A percentile compares a stretch with the other conserved stretches of the same genome.
These are phyloP conservation scores for Ophiostoma sp. DNA, from an alignment of 2,329 filamentous ascomycete genomes.

Conservation along the genomic window DNA sequence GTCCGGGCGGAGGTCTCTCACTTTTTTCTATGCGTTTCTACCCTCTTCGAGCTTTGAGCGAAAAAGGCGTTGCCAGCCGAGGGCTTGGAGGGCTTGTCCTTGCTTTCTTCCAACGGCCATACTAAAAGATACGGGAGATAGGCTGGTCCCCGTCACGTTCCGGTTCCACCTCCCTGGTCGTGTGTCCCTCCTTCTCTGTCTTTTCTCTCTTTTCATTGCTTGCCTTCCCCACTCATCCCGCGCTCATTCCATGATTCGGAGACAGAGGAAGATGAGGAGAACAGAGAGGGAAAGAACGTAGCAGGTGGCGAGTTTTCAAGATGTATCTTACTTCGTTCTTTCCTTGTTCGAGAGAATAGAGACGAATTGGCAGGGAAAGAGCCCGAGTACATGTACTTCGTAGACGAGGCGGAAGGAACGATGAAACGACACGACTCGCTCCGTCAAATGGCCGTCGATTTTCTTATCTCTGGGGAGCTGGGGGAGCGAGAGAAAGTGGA, in stretches of 20 bases:
- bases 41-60: neutral
- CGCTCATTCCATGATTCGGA: neutral
- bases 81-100: neutral
- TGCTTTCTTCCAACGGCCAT: neutral
- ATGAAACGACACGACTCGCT: neutral
- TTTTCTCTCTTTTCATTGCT: neutral
- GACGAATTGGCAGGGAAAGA: neutral
- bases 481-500: neutral
- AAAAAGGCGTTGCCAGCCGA: neutral
- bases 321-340: neutral
- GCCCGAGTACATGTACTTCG: neutral
- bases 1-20: neutral
- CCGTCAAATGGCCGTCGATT: slow-evolving; percentile 28
- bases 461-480: slow-evolving; percentile 30
- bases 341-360: neutral
- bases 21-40: neutral
- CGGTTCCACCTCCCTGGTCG: slow-evolving; percentile 4
- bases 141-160: neutral
- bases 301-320: neutral
- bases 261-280: neutral
- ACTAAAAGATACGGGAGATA: slow-evolving; percentile 13
- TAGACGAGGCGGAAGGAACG: neutral
- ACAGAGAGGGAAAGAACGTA: neutral
- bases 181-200: neutral
- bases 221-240: slow-evolving; percentile 16